A percentile compares a stretch with the other conserved stretches of the same genome.
Evolutionary conservation across 345 rosid genomes (phyloP).

Genomic region (Sisymbrium irio): DNA sequence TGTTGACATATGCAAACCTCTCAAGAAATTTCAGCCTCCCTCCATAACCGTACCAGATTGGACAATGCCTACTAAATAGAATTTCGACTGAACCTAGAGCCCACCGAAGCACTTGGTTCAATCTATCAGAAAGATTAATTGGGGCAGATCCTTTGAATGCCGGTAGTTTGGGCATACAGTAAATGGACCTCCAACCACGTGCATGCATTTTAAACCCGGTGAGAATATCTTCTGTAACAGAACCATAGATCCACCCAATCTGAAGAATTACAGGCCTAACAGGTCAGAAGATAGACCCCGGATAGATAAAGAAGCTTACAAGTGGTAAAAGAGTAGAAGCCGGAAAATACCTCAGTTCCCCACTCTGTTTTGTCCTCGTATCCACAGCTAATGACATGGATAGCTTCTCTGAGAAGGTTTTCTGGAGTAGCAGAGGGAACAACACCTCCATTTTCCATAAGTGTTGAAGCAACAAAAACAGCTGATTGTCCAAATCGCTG

Average conservation of each 20-base stretch:
- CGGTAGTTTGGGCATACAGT: slow-evolving; percentile 83
- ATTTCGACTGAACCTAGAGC: slow-evolving; percentile 92
- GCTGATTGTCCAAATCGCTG: slow-evolving; percentile 91
- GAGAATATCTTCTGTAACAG: slow-evolving; percentile 96
- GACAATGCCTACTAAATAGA: slow-evolving; percentile 93
- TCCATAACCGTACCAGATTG: slow-evolving; percentile 86
- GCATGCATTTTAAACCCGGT: slow-evolving; percentile 99
- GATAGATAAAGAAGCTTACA: no score
- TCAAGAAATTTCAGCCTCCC: slow-evolving; percentile 91
- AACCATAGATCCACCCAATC: slow-evolving; percentile 99
- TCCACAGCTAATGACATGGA: slow-evolving; percentile 96
- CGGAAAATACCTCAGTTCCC: slow-evolving; percentile 70
- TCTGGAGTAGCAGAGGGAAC: slow-evolving; percentile 91
- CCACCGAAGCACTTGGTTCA: slow-evolving; percentile 98
- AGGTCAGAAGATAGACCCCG: no score
- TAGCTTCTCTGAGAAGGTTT: slow-evolving; percentile 90
- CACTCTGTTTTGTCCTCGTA: slow-evolving; percentile 93
- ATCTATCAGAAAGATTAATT: slow-evolving; percentile 90
- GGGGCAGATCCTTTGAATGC: slow-evolving; percentile 97
- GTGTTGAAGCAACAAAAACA: slow-evolving; percentile 90
- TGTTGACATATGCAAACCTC: slow-evolving; percentile 82
- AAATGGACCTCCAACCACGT: slow-evolving; percentile 94
- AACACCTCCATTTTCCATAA: slow-evolving; percentile 95
- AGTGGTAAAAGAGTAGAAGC: no score
- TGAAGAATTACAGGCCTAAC: slow-evolving; percentile 7